Conservation (phyloP, 768 basidiomycete genomes). For the Chalciporus sphaerocephalus region DNA sequence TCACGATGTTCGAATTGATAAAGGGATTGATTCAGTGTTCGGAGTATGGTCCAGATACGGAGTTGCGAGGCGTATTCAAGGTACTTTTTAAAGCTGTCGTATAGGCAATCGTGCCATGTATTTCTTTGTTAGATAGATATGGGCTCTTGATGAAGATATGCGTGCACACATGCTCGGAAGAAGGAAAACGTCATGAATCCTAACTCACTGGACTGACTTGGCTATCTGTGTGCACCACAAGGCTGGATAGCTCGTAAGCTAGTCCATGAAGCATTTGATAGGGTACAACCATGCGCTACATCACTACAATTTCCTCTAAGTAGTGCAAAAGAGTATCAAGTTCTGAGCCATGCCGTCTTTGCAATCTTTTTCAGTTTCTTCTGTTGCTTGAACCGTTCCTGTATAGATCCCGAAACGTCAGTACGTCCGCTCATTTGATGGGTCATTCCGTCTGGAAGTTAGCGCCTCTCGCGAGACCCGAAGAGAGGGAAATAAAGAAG, state of each 20-base stretch:
- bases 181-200: no score
- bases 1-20: no score
- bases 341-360: slow-evolving; percentile 84
- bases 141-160: no score
- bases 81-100: no score
- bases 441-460: slow-evolving; percentile 14
- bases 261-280: not conserved
- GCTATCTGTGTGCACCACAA: no score
- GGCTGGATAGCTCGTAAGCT: slow-evolving; percentile 1
- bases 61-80: no score
- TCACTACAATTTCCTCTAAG: not conserved
- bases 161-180: no score
- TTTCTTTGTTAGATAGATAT: no score
- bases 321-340: slow-evolving; percentile 23
- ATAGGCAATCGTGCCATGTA: no score
- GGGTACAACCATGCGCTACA: slow-evolving; percentile 1
- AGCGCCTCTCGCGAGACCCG: slow-evolving; percentile 20
- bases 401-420: slow-evolving; percentile 19
- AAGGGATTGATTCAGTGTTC: no score
- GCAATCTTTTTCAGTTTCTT: slow-evolving; percentile 80
- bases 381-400: slow-evolving; percentile 84
- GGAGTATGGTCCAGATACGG: no score
- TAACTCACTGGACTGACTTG: no score
- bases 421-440: slow-evolving; percentile 24
- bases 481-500: slow-evolving; percentile 15